phyloP scores from a whole-genome alignment of 176 grass and related monocot species.

The Musa acuminata region DNA sequence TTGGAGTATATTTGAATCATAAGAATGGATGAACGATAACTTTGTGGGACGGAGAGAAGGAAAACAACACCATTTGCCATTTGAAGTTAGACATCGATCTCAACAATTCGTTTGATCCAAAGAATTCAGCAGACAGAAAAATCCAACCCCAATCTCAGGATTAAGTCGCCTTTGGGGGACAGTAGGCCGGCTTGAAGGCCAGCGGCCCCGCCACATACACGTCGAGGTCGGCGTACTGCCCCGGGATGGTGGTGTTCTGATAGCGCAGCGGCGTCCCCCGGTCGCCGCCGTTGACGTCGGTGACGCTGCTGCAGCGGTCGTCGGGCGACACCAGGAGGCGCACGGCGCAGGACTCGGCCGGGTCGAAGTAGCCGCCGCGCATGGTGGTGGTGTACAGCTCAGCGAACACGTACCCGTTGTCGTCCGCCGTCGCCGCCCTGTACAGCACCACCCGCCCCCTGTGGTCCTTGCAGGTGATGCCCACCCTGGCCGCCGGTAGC shows the following conservation, averaged over 20 bases:
- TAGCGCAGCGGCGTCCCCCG: conserved; percentile 32
- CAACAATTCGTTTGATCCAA: too few relatives aligned
- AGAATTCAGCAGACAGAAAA: too few relatives aligned
- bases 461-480: conserved; percentile 52
- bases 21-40: too few relatives aligned
- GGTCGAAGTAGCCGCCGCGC: conserved; percentile 15
- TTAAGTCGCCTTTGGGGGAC: conserved; percentile 16
- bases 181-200: conserved; percentile 43
- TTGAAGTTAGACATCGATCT: too few relatives aligned
- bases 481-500: conserved; percentile 40
- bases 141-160: neutral
- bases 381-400: conserved; percentile 23
- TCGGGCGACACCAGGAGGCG: conserved; percentile 61
- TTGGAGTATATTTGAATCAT: too few relatives aligned
- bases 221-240: conserved; percentile 14
- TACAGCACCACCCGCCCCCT: conserved; percentile 44
- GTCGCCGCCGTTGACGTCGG: conserved; percentile 52
- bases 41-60: too few relatives aligned
- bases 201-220: conserved; percentile 36
- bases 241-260: conserved; percentile 33
- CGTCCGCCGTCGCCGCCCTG: conserved; percentile 9
- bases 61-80: too few relatives aligned
- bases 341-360: conserved; percentile 47
- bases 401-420: conserved; percentile 44
- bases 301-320: conserved; percentile 32